Percentiles rank a stretch among this genome's conserved stretches.
phyloP scores from a whole-genome alignment of 805 yeast genomes.

The Metschnikowia proteae region DNA sequence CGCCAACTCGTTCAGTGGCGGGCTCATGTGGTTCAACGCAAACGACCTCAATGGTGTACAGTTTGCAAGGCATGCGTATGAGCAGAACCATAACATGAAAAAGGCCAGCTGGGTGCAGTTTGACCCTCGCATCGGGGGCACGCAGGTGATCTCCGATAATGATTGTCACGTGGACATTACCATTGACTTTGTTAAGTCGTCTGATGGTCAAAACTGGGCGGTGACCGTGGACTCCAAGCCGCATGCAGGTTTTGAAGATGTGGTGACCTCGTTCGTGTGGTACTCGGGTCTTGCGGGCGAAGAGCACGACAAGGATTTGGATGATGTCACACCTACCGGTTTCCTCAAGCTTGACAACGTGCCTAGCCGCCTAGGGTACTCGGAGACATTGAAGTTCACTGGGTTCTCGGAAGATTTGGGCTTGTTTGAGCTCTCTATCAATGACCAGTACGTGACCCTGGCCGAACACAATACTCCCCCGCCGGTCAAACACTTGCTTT shows the following conservation, averaged over 20 bases:
- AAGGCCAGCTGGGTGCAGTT: conserved; percentile 83
- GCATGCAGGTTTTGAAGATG: conserved; percentile 42
- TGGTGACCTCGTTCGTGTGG: conserved; percentile 64
- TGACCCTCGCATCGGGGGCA: conserved; percentile 87
- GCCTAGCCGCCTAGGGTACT: conserved; percentile 25
- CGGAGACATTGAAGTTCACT: conserved; percentile 38
- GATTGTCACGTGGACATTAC: conserved; percentile 60
- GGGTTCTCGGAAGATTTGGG: conserved; percentile 63
- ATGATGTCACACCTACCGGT: conserved; percentile 18
- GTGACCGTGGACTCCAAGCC: conserved; percentile 67
- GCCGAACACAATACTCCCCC: conserved; percentile 39
- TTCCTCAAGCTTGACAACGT: conserved; percentile 25
- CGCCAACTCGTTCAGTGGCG: conserved; percentile 71
- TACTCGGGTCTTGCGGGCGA: conserved; percentile 67
- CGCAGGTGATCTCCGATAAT: conserved; percentile 66
- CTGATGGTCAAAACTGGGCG: conserved; percentile 77
- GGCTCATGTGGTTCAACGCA: conserved; percentile 83
- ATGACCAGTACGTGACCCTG: conserved; percentile 32
- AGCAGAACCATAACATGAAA: conserved; percentile 63
- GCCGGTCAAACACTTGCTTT: conserved; percentile 20
- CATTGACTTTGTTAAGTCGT: conserved; percentile 71
- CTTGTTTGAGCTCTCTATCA: conserved; percentile 56
- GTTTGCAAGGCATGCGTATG: conserved; percentile 68
- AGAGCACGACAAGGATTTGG: conserved; percentile 19
- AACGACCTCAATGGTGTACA: conserved; percentile 53